Base-by-base conservation (phyloP, 1,139 yeast genomes). In the Kluyveromyces sp. region DNA sequence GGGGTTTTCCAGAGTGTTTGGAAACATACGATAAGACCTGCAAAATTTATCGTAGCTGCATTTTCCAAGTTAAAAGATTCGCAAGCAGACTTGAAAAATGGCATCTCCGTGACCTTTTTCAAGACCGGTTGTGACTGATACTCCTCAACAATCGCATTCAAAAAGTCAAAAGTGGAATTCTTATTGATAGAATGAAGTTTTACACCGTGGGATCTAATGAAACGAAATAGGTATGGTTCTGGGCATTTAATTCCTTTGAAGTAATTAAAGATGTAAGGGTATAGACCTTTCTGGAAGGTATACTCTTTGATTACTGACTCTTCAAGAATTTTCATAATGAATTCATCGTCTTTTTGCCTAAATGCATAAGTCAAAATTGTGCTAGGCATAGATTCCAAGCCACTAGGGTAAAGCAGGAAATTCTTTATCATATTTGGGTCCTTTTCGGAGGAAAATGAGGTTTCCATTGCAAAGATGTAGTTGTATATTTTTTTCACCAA, bases 221-320 rank as follows among this genome's bases (percentile, higher is more conserved):
- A 57, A 43, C 64, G 60, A n/a, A 63, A 49, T 27, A 61, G 45
- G 31, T 67, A 57, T 6, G 64, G 68, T 10, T 62, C 63, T 3
- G 66, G 61, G 15, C 57, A 57, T 21, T 58, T 53, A 15, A 54
- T 49, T 7, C 54, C 57, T 33, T 54, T 53, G 41, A 68, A 46
- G 48, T 56, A 66, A 21, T 61, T 58, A 50, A 67, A 65, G 30
- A 68, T 48, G 7, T 49, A 52, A 31, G 66, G 62, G 45, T 69
- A 69, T n/a, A 63, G 49, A 5, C 55, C 57, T 4, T 54, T 50
- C 8, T 63, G 60, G 44, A 69, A 67, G 4, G 51, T 48, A 5
- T 58, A 55, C n/a, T 55, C 51, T 52, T 66, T 68, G 15, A 68
- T 58, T 29, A 65, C 57, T 2, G 72, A 68, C 46, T 68, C 72